These are phyloP conservation scores for Trichoderma endophyticum DNA, from an alignment of 2,329 filamentous ascomycete species.

Conservation along the genomic window DNA sequence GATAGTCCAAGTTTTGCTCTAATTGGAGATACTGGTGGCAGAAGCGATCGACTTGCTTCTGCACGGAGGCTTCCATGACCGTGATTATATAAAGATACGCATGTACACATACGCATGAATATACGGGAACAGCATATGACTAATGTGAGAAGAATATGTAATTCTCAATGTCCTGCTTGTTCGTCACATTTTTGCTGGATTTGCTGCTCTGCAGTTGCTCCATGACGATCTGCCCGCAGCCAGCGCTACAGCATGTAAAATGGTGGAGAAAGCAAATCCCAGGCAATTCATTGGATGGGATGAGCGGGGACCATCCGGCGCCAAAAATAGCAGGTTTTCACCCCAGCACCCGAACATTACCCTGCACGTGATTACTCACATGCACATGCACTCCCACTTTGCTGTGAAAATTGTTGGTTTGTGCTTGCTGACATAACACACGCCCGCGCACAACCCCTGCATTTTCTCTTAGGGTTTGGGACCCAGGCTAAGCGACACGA, in stretches of 20 bases:
- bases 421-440: background rate
- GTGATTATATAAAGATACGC: background rate
- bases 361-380: conserved; percentile 11
- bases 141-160: background rate
- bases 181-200: background rate
- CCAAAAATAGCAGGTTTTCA: background rate
- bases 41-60: conserved; percentile 47
- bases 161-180: background rate
- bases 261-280: background rate
- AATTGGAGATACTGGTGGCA: conserved; percentile 78
- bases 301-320: background rate
- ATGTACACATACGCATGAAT: background rate
- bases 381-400: background rate
- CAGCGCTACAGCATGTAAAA: background rate
- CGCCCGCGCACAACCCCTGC: conserved; percentile 5
- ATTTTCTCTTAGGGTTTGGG: conserved; percentile 42
- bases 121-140: background rate
- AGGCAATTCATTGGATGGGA: background rate
- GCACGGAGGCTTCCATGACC: conserved; percentile 18
- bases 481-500: conserved; percentile 43
- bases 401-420: background rate
- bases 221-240: background rate
- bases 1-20: conserved; percentile 62
- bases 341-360: background rate
- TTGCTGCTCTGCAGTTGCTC: background rate